Evolutionary conservation across 2,329 filamentous ascomycete genomes (phyloP), one percentile per base, ranked within the genome.

Genomic region (Fusarium albosuccineum): DNA sequence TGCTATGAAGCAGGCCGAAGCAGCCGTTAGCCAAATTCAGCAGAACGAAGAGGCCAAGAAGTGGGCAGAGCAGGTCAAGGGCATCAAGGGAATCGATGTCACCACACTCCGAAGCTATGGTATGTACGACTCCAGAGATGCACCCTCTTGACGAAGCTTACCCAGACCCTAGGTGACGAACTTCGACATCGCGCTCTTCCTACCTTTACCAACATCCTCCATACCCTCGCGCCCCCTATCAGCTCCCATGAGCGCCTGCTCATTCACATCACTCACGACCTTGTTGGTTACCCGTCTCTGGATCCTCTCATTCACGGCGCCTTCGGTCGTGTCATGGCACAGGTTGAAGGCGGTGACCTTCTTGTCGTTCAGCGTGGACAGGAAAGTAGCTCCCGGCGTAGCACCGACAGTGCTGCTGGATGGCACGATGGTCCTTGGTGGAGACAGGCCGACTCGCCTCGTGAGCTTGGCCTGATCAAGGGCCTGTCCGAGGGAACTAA

Each of bases 361-460:
- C 86, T 98, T 55, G 96, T 99, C 57, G 89, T 98, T 63, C 96
- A 99, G 81, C 92, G 94, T 37, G 96, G 96, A 17, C 92, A 93
- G 64, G 96, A 98, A 80, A 92, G 90, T 49, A 87, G 90, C 46
- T 89, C 89, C 45, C 87, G 90, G 42, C 86, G 86, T 41, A 88
- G 89, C 83, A 60, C 82, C 27, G 87, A 89, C 52, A 83, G 82
- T 16, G 82, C 83, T 29, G 85, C 86, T 37, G 91, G 92, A 64
- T 99, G 96, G 94, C 91, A 89, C 48, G 95, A 98, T 73, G 96
- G 96, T 0, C 96, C 96, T 4, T 99, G 96, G 96, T 99, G 96
- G 95, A 89, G 94, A 69, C 89, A 89, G 78, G 84, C 82, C 49
- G 87, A 86, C 75, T 82, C 85, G 22, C 86, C 90, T 57, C 90